Evolutionary conservation across 305 asterid genomes (phyloP).

Genomic region (Fraxinus angustifolia): DNA sequence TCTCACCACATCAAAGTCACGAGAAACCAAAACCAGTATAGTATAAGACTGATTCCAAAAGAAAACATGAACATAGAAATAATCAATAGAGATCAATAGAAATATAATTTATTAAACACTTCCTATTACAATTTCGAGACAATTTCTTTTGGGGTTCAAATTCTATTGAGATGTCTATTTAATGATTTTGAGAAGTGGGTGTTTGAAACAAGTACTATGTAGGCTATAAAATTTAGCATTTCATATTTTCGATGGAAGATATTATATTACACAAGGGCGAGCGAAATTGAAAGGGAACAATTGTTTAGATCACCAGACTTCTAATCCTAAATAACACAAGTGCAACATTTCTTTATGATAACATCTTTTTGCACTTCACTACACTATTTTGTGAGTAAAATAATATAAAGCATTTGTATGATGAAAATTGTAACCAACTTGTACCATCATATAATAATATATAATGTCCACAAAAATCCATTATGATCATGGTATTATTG

Average conservation of each 20-base stretch:
- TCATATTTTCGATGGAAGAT: background rate
- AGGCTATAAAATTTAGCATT: background rate
- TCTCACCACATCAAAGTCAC: conserved; percentile 83
- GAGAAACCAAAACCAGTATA: conserved; percentile 59
- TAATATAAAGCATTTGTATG: background rate
- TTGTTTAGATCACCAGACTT: background rate
- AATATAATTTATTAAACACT: too few relatives aligned
- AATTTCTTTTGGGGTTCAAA: background rate
- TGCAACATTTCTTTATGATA: background rate
- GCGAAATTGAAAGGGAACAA: too few relatives aligned
- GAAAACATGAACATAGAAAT: background rate
- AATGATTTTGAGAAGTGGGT: background rate
- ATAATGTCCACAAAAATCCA: background rate
- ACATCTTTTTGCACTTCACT: background rate
- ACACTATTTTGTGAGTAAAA: background rate
- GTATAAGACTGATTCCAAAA: background rate
- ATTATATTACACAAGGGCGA: background rate
- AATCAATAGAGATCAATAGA: background rate
- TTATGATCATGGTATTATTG: background rate
- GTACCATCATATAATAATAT: background rate
- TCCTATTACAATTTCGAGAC: background rate
- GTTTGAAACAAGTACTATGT: background rate
- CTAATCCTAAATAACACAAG: background rate
- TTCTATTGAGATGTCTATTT: background rate
- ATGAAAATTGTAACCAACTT: background rate